Conservation (phyloP, 257 asterid genomes). For the Prunella vulgaris region DNA sequence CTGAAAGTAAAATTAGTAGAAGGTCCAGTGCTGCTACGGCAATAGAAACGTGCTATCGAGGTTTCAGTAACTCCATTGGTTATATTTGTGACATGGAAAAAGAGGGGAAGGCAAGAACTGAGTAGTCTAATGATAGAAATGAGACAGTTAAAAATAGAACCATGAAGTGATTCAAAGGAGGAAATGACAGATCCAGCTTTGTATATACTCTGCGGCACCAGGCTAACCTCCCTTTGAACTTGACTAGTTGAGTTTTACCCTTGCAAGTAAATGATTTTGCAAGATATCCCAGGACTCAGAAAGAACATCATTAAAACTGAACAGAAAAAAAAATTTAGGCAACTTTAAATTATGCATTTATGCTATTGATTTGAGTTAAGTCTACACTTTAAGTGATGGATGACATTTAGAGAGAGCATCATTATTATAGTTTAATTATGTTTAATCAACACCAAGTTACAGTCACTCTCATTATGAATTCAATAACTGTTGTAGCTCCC, state of each 20-base stretch:
- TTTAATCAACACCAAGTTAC: not conserved
- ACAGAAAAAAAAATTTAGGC: not conserved
- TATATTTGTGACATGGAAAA: not conserved
- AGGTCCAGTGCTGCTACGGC: not conserved
- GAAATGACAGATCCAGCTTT: not conserved
- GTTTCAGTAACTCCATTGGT: not conserved
- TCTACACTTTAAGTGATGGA: not conserved
- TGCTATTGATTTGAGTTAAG: not conserved
- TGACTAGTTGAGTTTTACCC: not conserved
- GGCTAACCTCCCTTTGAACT: not conserved
- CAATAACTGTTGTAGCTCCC: not conserved
- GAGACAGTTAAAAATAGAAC: not conserved
- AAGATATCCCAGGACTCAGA: not conserved
- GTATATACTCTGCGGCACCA: not conserved
- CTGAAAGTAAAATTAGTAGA: not conserved
- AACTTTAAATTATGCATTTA: not conserved
- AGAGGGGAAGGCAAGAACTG: not conserved
- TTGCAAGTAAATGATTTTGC: not conserved
- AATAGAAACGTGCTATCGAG: not conserved
- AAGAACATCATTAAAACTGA: not conserved
- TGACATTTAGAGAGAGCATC: slow-evolving; percentile 1
- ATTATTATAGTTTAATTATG: not conserved
- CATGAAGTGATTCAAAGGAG: not conserved
- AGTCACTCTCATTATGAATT: not conserved
- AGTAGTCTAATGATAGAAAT: not conserved